Percentiles rank a stretch among this genome's conserved stretches.
Evolutionary conservation across 2,329 filamentous ascomycete genomes (phyloP).

Genomic region (Colletotrichum sp.): DNA sequence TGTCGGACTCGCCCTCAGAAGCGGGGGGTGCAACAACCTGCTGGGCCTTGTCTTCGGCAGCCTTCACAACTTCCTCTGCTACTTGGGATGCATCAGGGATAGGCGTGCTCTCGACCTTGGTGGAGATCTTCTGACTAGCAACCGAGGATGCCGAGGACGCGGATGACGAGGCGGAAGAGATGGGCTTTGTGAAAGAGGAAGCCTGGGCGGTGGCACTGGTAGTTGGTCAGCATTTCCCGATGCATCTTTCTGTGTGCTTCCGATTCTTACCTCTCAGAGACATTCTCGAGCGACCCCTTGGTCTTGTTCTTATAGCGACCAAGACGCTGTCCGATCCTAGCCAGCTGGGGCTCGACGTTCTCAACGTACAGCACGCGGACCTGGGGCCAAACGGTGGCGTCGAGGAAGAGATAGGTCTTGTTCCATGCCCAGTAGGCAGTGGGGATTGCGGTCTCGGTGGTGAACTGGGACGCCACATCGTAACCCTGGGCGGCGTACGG

Average conservation of each 20-base stretch:
- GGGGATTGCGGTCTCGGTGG: conserved; percentile 74
- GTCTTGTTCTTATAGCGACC: conserved; percentile 70
- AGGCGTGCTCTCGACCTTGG: conserved; percentile 7
- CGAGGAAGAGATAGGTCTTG: conserved; percentile 72
- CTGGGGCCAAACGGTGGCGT: conserved; percentile 81
- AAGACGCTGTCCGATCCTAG: conserved; percentile 89
- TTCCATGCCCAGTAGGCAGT: conserved; percentile 74
- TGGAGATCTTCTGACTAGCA: conserved; percentile 26
- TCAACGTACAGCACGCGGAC: conserved; percentile 82
- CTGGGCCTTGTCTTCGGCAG: conserved; percentile 22
- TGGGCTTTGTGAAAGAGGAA: conserved; percentile 49
- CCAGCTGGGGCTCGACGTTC: conserved; percentile 93
- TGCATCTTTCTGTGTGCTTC: accelerated
- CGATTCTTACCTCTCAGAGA: conserved; percentile 32
- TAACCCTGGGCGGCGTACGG: conserved; percentile 79
- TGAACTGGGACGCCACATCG: conserved; percentile 67
- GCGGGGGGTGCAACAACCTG: conserved; percentile 49
- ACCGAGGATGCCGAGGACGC: conserved; percentile 16
- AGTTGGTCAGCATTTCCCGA: too few relatives aligned
- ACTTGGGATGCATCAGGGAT: conserved; percentile 25
- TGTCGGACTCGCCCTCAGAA: conserved; percentile 55
- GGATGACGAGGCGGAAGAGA: conserved; percentile 28
- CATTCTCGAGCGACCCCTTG: conserved; percentile 38
- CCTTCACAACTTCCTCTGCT: neutral
- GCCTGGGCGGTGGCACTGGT: conserved; percentile 27